Evolutionary conservation across 805 yeast species (phyloP), one percentile per base, ranked within the genome.

Genomic region (Yueomyces sp.): DNA sequence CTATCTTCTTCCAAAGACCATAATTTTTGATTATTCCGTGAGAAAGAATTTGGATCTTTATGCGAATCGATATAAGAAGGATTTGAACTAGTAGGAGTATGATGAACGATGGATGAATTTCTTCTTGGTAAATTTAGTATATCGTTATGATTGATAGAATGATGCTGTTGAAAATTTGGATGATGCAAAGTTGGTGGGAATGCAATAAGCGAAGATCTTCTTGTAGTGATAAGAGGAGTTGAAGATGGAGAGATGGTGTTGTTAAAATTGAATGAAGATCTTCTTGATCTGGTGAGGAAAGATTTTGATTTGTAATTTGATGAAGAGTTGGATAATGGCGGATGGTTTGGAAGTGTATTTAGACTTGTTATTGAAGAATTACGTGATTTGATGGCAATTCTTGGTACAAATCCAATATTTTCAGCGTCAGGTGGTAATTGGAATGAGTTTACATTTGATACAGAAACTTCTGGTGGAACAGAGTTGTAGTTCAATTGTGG

Each of bases 1-100:
- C 79, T 83, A 60, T 85, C 95, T 60, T 85, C 94, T 42, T 83
- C 92, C 52, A 44, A 41, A 0, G 73, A 54, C 80, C 80, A 75
- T 8, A 11, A 31, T 8, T 31, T 31, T 8, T 31, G 7, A 11
- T 31, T 31, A 11, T 31, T 31, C 19, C 19, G 19, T 19, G 19
- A 19, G 19, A 19, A 19, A 30, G 33, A 30, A 30, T 6, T 6
- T 6, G 6, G 6, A 6, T 6, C 6, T 30, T 30, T 30, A 30
- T 30, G 6, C 6, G 6, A 6, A 30, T 30, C 33, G 9, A 6
- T 6, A 6, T 6, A 30, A 30, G 33, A 30, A 19, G 19, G 19
- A 19, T 19, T 19, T 19, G 19, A 19, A 19, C 19, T 19, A 19
- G 19, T 19, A 19, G 19, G 19, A 7, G 11, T 8, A 31, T 31